Evolutionary conservation across 495 filamentous ascomycete genomes (phyloP), one percentile per base, ranked within the genome.

Genomic region (Podospora bellae-mahoneyi): DNA sequence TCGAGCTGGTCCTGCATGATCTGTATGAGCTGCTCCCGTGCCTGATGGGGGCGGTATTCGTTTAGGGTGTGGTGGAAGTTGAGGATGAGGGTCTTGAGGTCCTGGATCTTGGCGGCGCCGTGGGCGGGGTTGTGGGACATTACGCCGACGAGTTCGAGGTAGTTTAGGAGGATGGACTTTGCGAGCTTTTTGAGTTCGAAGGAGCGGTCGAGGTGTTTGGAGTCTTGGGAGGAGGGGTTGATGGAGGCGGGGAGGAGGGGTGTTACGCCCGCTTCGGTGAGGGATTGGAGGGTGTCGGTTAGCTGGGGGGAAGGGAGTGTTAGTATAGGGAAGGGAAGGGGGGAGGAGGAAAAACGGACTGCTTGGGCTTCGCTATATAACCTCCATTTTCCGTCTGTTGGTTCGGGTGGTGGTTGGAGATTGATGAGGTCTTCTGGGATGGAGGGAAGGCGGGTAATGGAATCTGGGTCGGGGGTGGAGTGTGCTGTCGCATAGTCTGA

Each of bases 11-110:
- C 90, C 79, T 97, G 92, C 93, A 99, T 95, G 84, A 95, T 87
- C 74, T 89, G 76, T 28, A 97, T 96, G 57, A 98, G 81, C 32
- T 89, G 93, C 79, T 98, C 96, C 53, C 95, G 82, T 27, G 94
- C 93, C 78, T 99, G 96, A 77, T 99, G 95, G 2, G 95, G 96
- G 26, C 95, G 89, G 77, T 97, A 98, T 67, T 95, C 89, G 76
- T 99, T 99, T 61, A 97, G 85, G 20, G 94, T 84, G 69, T 93
- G 91, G 76, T 97, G 92, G 64, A 93, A 90, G 78, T 98, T 97
- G 73, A 92, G 87, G 66, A 94, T 89, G 4, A 97, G 72, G 27
- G 87, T 91, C 71, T 88, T 83, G n/a, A 99, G 71, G 72, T 97
- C 88, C 3, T 86, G 79, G 30, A 93, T 83, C 73, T 94, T 94